Base-by-base conservation (phyloP, 495 filamentous ascomycete species). In the Cercophora scortea region DNA sequence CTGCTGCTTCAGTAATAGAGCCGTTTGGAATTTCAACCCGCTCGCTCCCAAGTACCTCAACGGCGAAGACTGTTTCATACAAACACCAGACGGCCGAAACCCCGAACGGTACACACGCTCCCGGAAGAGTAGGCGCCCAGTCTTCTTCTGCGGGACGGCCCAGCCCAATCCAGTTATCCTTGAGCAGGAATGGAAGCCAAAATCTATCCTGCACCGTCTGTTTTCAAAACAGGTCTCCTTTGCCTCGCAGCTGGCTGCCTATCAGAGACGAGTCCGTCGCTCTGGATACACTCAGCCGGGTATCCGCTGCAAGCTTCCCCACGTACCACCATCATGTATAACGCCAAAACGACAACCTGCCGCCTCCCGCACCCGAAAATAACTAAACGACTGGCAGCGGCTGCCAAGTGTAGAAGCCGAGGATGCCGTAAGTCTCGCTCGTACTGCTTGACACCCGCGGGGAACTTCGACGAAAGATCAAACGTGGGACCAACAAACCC, bases 21-120 rank as follows among this genome's bases (percentile, higher is more conserved):
- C 46, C 13, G 38, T 48, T 48, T 48, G 33, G 33, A 42, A 53
- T 57, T 46, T 50, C 47, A 57, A 42, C 15, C 18, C 33, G 40
- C 50, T 55, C 57, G 52, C 51, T 45, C 51, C 32, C 35, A 48
- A 53, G 42, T 53, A 45, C 50, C 15, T 45, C 49, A 53, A 44
- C 34, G 53, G 57, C 57, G 25, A 33, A 40, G 45, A 46, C 44
- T 53, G 57, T 53, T 56, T 59, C 53, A 59, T 34, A 19, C 52
- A 52, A 15, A 17, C 44, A 47, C 45, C 25, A 34, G 35, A 33
- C 13, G 18, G 48, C 54, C 38, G 50, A 50, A 8, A 16, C 33
- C 54, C 38, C 50, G 50, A 8, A 16, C 33, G 13, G 49, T 49
- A 42, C 42, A 25, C 25, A 25, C 25, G 25, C 2, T 25, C 25